A percentile compares a stretch with the other conserved stretches of the same genome.
Evolutionary conservation across 1,284 basidiomycete species (phyloP).

Genomic region (Rhodotorula sp.): DNA sequence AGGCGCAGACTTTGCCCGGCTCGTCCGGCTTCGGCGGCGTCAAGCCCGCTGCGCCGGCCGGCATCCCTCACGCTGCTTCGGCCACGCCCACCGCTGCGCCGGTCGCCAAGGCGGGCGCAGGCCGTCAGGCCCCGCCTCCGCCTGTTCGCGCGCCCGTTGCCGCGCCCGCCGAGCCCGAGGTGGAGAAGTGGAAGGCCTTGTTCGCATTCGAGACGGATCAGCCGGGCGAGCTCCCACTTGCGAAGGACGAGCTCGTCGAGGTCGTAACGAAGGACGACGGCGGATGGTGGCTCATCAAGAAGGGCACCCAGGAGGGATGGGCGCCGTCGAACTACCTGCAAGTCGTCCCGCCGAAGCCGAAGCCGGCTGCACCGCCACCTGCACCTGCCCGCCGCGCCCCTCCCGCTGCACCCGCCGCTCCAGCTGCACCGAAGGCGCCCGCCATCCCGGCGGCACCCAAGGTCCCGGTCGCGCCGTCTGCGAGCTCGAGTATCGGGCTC

Average conservation of each 20-base stretch:
- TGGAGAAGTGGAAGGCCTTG: constrained; percentile 76
- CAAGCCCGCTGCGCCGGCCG: constrained; percentile 26
- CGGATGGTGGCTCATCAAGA: constrained; percentile 96
- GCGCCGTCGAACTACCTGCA: constrained; percentile 85
- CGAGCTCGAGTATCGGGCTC: constrained; percentile 35
- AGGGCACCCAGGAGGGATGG: constrained; percentile 83
- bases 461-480: constrained; percentile 48
- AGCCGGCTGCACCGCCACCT: constrained; percentile 63
- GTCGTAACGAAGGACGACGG: constrained; percentile 90
- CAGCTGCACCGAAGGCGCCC: constrained; percentile 49
- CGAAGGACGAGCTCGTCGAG: constrained; percentile 89
- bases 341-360: constrained; percentile 65
- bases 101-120: constrained; percentile 1
- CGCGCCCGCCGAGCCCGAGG: constrained; percentile 64
- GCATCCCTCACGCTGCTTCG: constrained; percentile 27
- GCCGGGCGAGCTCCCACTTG: constrained; percentile 84
- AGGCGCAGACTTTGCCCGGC: constrained; percentile 50
- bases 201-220: constrained; percentile 82
- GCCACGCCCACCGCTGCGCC: constrained; percentile 14
- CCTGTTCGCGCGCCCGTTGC: constrained; percentile 52
- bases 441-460: constrained; percentile 48
- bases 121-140: constrained; percentile 33
- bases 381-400: constrained; percentile 63
- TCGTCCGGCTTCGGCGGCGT: constrained; percentile 20
- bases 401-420: constrained; percentile 46